Evolutionary conservation across 2,329 filamentous ascomycete species (phyloP), one percentile per base, ranked within the genome.

Genomic region (Pezicula radicicola): DNA sequence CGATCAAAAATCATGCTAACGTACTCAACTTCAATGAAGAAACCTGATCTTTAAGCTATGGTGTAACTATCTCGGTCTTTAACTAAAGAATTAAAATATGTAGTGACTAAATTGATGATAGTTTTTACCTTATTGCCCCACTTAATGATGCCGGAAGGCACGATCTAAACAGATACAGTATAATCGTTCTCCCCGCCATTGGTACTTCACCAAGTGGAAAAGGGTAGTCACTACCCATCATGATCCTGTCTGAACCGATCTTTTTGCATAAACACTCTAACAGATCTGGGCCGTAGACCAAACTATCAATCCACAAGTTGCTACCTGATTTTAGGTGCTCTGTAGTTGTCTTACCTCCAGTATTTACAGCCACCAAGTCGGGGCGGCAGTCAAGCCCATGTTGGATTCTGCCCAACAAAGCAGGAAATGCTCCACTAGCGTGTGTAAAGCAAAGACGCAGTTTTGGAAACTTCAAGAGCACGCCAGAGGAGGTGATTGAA

Each of bases 181-280:
- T 21, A 21, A 21, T 21, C 21, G 21, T 5, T 54, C 64, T 62
- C 1, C 67, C 67, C 2, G 68, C 65, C 10, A 66, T 57, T 1
- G 67, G 68, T 4, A 70, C 66, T 50, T 70, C 65, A 4, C 68
- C 68, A 2, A 70, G 51, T 5, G 68, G 68, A 51, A 70, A 70
- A 0, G 67, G 68, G 39, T 70, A 70, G 50, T 70, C 68, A 47
- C 66, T 69, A 0, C 68, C 68, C 58, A 70, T 54, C 3, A 69
- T 58, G 13, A 70, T 60, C 3, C 66, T 60, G 2, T 60, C 56
- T 0, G 64, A 48, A 1, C 65, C 65, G 13, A 70, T 61, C 54
- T 70, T 70, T 49, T 60, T 63, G 25, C 67, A 57, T 13, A 69
- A 53, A 27, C 60, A 70, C 40, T 67, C 66, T 25, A 70, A 51